Base-by-base conservation (phyloP, 1,139 yeast genomes). In the Lizanozyma gosingica region DNA sequence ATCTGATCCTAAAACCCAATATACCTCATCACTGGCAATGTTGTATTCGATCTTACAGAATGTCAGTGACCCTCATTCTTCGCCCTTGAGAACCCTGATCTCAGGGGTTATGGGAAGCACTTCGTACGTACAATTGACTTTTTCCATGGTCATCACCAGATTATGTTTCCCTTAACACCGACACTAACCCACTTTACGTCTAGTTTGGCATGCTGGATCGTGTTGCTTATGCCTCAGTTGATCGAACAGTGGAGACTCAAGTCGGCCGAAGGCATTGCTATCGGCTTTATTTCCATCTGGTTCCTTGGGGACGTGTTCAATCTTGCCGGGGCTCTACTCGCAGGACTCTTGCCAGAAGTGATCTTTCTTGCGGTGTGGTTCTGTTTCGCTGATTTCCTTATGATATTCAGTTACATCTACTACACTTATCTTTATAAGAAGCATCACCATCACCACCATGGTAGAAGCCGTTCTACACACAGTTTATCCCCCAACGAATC, bases 221-320 rank as follows among this genome's bases (percentile, higher is more conserved):
- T 84, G n/a, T 63, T 84, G 38, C 69, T 83, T 45, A 64, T 83
- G 52, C 94, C 94, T 1, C 95, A 85, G 59, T 70, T 84, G 37
- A 73, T 84, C 34, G 94, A 84, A 56, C 94, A 84, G 59, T 84
- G 90, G 90, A 63, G 83, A 44, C 63, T 79, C 40, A 80, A 83
- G 54, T 76, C 86, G 17, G 86, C 88, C 3, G 92, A 83, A 34
- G 94, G 94, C 3, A 78, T 84, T 17, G 80, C 94, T 32, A 71
- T 82, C 34, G 76, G 82, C 3, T 84, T 84, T 53, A 71, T 84
- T 29, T 51, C 74, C 15, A 74, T 81, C 41, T 84, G 94, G 94
- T 72, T 82, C 40, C 50, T 79, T 29, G 94, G 94, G 8, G 94
- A 84, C 53, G 41, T 83, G 8, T 70, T 80, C 49, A 84, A 84